Conservation (phyloP, 1,284 basidiomycete species). For the Cutaneotrichosporon sp. region DNA sequence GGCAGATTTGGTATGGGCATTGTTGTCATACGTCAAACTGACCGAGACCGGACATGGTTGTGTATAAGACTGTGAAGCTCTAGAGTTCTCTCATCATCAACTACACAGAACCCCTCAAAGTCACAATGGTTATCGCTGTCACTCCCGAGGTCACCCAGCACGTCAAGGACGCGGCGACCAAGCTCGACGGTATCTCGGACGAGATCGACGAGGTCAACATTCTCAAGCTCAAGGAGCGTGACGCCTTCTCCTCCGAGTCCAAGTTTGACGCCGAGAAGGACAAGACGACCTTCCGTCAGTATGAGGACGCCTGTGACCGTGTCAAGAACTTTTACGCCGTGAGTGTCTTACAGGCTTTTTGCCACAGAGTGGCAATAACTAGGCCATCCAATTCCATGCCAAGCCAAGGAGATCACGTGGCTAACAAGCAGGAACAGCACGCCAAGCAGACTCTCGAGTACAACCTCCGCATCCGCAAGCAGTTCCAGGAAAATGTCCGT, state of each 20-base stretch:
- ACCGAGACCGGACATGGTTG: not conserved
- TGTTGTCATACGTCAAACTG: not conserved
- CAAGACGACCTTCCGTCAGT: constrained; percentile 60
- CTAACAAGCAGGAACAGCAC: constrained; percentile 67
- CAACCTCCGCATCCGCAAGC: constrained; percentile 66
- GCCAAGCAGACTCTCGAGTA: constrained; percentile 83
- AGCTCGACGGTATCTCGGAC: constrained; percentile 69
- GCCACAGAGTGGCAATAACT: constrained; percentile 33
- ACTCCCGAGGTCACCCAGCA: constrained; percentile 41
- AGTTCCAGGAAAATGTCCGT: constrained; percentile 34
- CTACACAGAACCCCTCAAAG: not conserved
- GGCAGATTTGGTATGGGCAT: constrained; percentile 1
- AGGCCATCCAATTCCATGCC: not conserved
- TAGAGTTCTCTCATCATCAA: not conserved
- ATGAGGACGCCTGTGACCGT: constrained; percentile 68
- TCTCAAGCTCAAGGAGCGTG: constrained; percentile 39
- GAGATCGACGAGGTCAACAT: constrained; percentile 65
- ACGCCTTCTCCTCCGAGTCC: constrained; percentile 61
- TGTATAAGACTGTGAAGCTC: constrained; percentile 3
- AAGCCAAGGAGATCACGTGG: not conserved
- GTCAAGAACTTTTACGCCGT: constrained; percentile 74
- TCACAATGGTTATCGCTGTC: constrained; percentile 32
- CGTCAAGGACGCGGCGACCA: constrained; percentile 35
- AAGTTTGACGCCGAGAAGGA: constrained; percentile 72
- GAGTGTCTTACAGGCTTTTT: not conserved